Base-by-base conservation (phyloP, 768 basidiomycete species). In the Trametopsis cervina region DNA sequence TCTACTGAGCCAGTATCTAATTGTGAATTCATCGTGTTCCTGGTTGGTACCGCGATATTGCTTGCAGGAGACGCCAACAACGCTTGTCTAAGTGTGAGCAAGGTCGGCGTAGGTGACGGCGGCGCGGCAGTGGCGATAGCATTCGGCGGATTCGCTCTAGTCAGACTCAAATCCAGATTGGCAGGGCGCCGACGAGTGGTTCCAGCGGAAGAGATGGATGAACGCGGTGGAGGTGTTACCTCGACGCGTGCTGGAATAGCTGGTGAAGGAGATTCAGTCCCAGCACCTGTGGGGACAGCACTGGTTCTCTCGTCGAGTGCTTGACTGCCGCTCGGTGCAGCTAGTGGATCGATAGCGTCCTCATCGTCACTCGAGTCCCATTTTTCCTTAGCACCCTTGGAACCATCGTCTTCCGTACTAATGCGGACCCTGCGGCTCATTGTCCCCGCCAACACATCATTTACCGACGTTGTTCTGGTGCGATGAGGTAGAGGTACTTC, bases 291-390 rank as follows among this genome's bases (percentile, higher is more conserved):
- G 2, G 70, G 70, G 53, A 65, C 61, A 10, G 77, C 71, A 60
- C 89, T 90, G 0, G 89, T 92, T 22, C 89, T 78, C 63, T 92
- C 89, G 57, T 92, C 89, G 42, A 91, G 61, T 12, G 83, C 81
- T 59, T 84, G 85, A 56, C 86, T 84, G 6, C 89, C 89, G 51
- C 85, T 87, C 12, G 86, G 89, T 15, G 89, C 88, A 0, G 89
- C 85, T 25, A 90, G 77, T 36, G 87, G 68, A 57, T 89, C 80
- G 46, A 92, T 88, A 12, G 88, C 89, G n/a, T n/a, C n/a, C 63
- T 92, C 89, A 46, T 92, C 89, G 53, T 92, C 89, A 55, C 88
- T 90, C 4, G 77, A 80, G 10, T 57, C 62, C 89, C 91, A 89
- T 57, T 93, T 77, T 47, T 64, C 75, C 47, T 78, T 62, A 51